phyloP scores from a whole-genome alignment of 345 rosid genomes.

The Lepidium aucheri region DNA sequence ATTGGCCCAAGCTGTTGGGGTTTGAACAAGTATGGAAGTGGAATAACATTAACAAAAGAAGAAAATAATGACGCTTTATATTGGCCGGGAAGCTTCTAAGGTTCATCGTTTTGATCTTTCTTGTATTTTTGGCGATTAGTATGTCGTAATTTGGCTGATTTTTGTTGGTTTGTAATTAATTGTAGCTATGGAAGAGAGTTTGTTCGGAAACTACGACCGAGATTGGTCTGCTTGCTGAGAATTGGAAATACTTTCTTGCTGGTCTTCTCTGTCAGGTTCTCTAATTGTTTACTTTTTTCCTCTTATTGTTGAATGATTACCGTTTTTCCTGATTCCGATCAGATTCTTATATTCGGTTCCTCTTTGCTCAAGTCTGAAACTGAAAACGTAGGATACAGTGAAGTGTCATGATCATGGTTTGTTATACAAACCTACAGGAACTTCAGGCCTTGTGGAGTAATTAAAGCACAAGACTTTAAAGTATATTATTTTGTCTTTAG shows the following conservation, averaged over 20 bases:
- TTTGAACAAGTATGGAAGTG: conserved; percentile 57
- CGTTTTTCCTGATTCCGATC: background rate
- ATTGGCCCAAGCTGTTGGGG: conserved; percentile 39
- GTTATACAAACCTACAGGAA: conserved; percentile 2
- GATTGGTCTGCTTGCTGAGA: conserved; percentile 71
- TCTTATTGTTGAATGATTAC: background rate
- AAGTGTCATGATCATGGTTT: conserved; percentile 30
- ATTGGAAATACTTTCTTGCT: conserved; percentile 84
- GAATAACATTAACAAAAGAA: background rate
- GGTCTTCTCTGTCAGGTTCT: conserved; percentile 88
- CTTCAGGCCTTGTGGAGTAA: background rate
- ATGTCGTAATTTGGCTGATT: background rate
- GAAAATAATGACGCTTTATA: conserved; percentile 68
- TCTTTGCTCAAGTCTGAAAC: background rate
- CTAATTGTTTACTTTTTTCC: background rate
- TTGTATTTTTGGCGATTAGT: background rate
- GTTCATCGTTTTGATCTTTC: conserved; percentile 14
- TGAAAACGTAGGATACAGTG: conserved; percentile 28
- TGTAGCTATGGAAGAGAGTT: conserved; percentile 88
- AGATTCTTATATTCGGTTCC: background rate
- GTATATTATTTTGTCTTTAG: background rate
- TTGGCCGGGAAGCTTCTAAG: conserved; percentile 97
- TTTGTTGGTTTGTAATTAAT: background rate
- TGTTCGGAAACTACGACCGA: conserved; percentile 77
- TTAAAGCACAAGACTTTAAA: conserved; percentile 17